Evolutionary conservation across 2,329 filamentous ascomycete genomes (phyloP).

Genomic region (Pseudopithomyces chartarum): DNA sequence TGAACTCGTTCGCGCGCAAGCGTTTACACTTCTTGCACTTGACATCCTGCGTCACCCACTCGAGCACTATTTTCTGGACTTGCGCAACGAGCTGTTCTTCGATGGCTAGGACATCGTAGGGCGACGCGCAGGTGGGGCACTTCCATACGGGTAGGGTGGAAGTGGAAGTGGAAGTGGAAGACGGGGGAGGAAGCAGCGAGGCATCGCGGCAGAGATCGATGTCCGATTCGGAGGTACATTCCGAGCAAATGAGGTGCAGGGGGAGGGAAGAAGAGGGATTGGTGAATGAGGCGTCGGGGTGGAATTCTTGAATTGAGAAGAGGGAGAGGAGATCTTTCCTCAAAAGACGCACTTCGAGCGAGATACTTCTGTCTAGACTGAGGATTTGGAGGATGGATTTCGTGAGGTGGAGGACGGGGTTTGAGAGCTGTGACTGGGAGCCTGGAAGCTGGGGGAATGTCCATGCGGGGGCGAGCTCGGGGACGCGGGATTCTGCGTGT

Average conservation of each 20-base stretch:
- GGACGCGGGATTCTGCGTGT: constrained; percentile 85
- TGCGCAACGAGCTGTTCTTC: constrained; percentile 82
- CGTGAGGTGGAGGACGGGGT: constrained; percentile 86
- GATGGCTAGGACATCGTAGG: constrained; percentile 77
- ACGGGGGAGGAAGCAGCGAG: constrained; percentile 68
- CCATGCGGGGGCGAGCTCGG: constrained; percentile 86
- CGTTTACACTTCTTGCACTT: constrained; percentile 74
- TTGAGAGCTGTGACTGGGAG: constrained; percentile 64
- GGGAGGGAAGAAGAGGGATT: no score
- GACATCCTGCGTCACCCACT: constrained; percentile 89
- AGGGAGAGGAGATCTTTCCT: constrained; percentile 86
- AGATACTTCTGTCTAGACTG: constrained; percentile 86
- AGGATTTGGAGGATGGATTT: constrained; percentile 93
- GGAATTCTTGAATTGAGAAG: constrained; percentile 90
- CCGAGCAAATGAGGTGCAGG: constrained; percentile 79
- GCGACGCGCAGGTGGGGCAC: constrained; percentile 75
- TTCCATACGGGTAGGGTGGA: constrained; percentile 69
- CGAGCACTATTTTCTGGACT: constrained; percentile 74
- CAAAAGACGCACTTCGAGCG: constrained; percentile 82
- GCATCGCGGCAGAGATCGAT: constrained; percentile 92
- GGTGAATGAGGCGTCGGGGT: no score
- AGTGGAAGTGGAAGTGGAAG: constrained; percentile 47
- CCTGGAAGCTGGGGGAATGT: constrained; percentile 81
- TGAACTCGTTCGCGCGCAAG: constrained; percentile 85
- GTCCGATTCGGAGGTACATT: constrained; percentile 87